Percentiles rank a stretch among this genome's conserved stretches.
Conservation (phyloP, 2,329 filamentous ascomycete species). For the Monascus ruber region DNA sequence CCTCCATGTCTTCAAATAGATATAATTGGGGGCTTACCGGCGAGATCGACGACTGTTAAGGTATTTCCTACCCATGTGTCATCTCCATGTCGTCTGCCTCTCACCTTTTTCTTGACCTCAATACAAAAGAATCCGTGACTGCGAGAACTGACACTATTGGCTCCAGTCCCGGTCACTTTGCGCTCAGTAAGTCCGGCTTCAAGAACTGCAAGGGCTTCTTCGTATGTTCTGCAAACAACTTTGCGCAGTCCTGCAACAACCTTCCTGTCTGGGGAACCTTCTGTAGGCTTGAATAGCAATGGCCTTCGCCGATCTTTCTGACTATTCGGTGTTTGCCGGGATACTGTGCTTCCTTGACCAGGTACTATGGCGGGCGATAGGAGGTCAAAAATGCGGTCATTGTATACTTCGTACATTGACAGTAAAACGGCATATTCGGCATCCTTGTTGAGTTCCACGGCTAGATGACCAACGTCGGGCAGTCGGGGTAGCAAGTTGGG, state of each 20-base stretch:
- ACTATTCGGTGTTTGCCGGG: conserved; percentile 35
- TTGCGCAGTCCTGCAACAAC: conserved; percentile 87
- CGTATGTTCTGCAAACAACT: conserved; percentile 68
- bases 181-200: conserved; percentile 82
- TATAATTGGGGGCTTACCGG: conserved; percentile 42
- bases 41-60: conserved; percentile 81
- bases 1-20: too few relatives aligned
- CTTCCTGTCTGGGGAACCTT: conserved; percentile 80
- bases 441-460: conserved; percentile 53
- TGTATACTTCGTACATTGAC: conserved; percentile 99
- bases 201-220: conserved; percentile 78
- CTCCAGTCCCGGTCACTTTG: conserved; percentile 78
- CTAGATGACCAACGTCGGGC: conserved; percentile 63
- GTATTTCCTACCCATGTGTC: conserved; percentile 63
- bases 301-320: conserved; percentile 65
- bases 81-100: conserved; percentile 39
- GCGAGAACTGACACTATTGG: conserved; percentile 82
- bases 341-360: conserved; percentile 26
- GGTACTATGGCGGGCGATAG: conserved; percentile 48
- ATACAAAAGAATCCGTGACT: conserved; percentile 95
- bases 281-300: conserved; percentile 83
- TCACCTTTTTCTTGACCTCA: conserved; percentile 73
- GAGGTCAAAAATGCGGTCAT: conserved; percentile 93
- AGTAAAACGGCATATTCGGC: conserved; percentile 80
- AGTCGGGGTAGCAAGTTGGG: conserved; percentile 60